These are phyloP conservation scores for Chromera velia DNA, from an alignment of 73 alveolate genomes.

Conservation along the genomic window DNA sequence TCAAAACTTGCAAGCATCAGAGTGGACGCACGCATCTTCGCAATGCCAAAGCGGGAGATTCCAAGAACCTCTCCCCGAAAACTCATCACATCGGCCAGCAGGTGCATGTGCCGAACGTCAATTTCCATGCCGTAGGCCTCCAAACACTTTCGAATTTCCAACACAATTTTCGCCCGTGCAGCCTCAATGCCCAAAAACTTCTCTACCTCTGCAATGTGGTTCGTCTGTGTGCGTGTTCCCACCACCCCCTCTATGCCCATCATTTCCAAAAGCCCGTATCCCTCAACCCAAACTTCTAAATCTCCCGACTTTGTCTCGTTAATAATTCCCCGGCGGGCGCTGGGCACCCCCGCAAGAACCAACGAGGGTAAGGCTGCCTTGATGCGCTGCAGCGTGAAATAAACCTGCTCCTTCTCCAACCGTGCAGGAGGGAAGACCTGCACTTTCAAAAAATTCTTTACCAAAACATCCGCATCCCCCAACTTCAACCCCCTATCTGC, in stretches of 20 bases:
- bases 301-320: slow-evolving; percentile 38
- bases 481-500: slow-evolving; percentile 60
- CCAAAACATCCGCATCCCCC: slow-evolving; percentile 55
- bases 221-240: slow-evolving; percentile 58
- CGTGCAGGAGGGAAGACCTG: slow-evolving; percentile 36
- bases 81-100: slow-evolving; percentile 90
- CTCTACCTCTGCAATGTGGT: slow-evolving; percentile 74
- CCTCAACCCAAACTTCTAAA: slow-evolving; percentile 13
- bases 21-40: slow-evolving; percentile 82
- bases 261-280: slow-evolving; percentile 32
- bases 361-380: slow-evolving; percentile 58
- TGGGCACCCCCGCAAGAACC: slow-evolving; percentile 52
- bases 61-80: slow-evolving; percentile 81
- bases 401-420: no score
- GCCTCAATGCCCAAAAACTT: slow-evolving; percentile 91
- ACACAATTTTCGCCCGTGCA: slow-evolving; percentile 72
- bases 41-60: slow-evolving; percentile 85
- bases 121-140: slow-evolving; percentile 54
- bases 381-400: slow-evolving; percentile 60
- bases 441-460: slow-evolving; percentile 21
- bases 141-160: slow-evolving; percentile 59
- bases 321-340: slow-evolving; percentile 56
- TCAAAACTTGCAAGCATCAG: slow-evolving; percentile 89
- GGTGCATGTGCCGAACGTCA: slow-evolving; percentile 82
- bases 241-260: slow-evolving; percentile 84